Percentiles rank a stretch among this genome's conserved stretches.
These are phyloP conservation scores for Acaromyces ingoldii DNA, from an alignment of 1,284 basidiomycete species.

Conservation along the genomic window DNA sequence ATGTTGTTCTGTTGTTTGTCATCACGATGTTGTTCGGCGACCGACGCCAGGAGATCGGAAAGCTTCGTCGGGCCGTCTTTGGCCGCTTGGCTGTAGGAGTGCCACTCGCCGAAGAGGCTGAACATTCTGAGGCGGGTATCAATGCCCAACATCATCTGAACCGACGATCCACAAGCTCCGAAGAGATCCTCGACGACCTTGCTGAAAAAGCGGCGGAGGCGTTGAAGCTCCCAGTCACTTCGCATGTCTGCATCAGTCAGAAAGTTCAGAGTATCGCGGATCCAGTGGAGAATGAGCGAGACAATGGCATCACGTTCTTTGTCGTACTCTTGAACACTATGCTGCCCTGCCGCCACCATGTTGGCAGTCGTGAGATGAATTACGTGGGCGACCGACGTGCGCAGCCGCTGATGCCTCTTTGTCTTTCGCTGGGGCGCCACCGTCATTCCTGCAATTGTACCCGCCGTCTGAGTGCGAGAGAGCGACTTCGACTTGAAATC, in stretches of 20 bases:
- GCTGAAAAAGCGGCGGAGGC: slow-evolving; percentile 81
- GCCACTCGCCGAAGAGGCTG: slow-evolving; percentile 88
- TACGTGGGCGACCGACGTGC: slow-evolving; percentile 83
- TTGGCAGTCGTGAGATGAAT: slow-evolving; percentile 78
- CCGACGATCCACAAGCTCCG: too few species aligned
- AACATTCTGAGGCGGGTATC: slow-evolving; percentile 76
- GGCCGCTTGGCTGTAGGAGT: slow-evolving; percentile 71
- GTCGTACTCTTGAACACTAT: too few species aligned
- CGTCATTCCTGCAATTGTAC: slow-evolving; percentile 19
- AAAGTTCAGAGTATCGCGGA: slow-evolving; percentile 74
- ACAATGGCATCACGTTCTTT: slow-evolving; percentile 67
- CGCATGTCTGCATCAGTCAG: slow-evolving; percentile 67
- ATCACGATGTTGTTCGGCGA: slow-evolving; percentile 57
- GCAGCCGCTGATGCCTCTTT: slow-evolving; percentile 72
- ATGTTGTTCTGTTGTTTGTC: slow-evolving; percentile 50
- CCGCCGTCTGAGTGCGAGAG: too few species aligned
- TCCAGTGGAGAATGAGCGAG: slow-evolving; percentile 75
- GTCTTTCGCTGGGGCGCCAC: slow-evolving; percentile 52
- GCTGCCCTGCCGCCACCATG: slow-evolving; percentile 57
- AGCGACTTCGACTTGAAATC: slow-evolving; percentile 58
- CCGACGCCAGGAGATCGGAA: slow-evolving; percentile 68
- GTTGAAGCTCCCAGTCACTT: slow-evolving; percentile 73
- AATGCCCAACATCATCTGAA: slow-evolving; percentile 61
- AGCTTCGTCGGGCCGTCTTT: slow-evolving; percentile 70
- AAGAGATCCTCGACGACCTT: slow-evolving; percentile 80